Evolutionary conservation across 2,329 filamentous ascomycete species (phyloP).

Genomic region (Penicillium brevicompactum): DNA sequence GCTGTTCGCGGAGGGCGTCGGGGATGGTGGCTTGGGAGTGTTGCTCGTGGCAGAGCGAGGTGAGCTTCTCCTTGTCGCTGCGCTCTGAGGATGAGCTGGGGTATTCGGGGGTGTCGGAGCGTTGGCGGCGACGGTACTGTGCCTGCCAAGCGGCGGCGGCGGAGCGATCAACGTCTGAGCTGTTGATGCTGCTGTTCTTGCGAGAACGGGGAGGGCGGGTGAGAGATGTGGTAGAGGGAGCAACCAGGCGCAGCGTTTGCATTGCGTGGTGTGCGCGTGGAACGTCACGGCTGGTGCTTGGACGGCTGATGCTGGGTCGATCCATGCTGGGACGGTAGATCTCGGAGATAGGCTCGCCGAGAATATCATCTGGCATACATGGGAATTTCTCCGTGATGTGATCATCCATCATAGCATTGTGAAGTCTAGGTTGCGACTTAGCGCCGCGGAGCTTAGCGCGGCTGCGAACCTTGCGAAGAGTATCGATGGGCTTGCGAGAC

Average conservation of each 20-base stretch:
- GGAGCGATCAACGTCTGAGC: slow-evolving; percentile 36
- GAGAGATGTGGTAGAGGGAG: slow-evolving; percentile 39
- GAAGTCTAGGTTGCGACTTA: slow-evolving; percentile 39
- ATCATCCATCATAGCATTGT: slow-evolving; percentile 26
- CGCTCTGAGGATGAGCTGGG: slow-evolving; percentile 12
- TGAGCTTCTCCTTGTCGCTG: slow-evolving; percentile 30
- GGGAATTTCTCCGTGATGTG: slow-evolving; percentile 32
- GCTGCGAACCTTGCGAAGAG: slow-evolving; percentile 43
- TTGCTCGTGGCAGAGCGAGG: slow-evolving; percentile 36
- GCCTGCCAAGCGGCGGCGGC: slow-evolving; percentile 41
- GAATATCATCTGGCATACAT: slow-evolving; percentile 28
- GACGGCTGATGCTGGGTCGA: slow-evolving; percentile 18
- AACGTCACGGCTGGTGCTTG: slow-evolving; percentile 29
- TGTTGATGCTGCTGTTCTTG: slow-evolving; percentile 26
- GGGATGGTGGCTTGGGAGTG: slow-evolving; percentile 26
- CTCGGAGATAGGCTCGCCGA: slow-evolving; percentile 17
- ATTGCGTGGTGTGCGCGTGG: slow-evolving; percentile 22
- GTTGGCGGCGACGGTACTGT: slow-evolving; percentile 35
- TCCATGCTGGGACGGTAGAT: slow-evolving; percentile 20
- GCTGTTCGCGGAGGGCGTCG: slow-evolving; percentile 11
- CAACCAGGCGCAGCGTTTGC: slow-evolving; percentile 39
- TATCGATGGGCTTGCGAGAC: slow-evolving; percentile 41
- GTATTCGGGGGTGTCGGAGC: slow-evolving; percentile 30
- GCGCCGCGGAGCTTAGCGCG: slow-evolving; percentile 41
- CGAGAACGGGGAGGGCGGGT: slow-evolving; percentile 26